Base-by-base conservation (phyloP, 768 basidiomycete genomes). In the Ephemerocybe angulata region DNA sequence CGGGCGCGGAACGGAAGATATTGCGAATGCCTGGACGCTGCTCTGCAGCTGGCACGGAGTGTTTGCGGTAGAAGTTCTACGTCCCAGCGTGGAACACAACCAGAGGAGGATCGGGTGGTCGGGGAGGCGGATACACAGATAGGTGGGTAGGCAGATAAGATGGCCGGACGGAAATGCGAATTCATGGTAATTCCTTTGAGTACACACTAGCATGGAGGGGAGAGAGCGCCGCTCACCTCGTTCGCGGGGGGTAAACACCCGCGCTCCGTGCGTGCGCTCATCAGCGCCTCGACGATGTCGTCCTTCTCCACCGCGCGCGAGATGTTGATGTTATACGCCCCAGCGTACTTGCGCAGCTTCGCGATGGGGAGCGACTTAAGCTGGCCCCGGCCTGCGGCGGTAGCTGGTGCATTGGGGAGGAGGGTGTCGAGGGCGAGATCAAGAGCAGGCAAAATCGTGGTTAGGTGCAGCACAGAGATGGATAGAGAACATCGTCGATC, bases 251-350 rank as follows among this genome's bases (percentile, higher is more conserved):
- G 66, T 28, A 91, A 72, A 64, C 87, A 90, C 1, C 88, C 88
- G 60, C 83, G 81, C 17, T 67, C 61, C 11, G 67, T 78, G 87
- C 89, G 44, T 13, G 74, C 75, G 12, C 62, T 63, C 64, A 89
- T 42, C 43, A 88, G 79, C 37, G 75, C 80, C 49, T 89, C 85
- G 35, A 91, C 82, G 42, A 91, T 70, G 64, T 91, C 89, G 50
- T 88, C 85, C 68, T 91, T 91, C 67, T 92, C 90, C 15, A 90
- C 74, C 1, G 84, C 81, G 46, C 80, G 78, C 53, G 76, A 79
- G 17, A 80, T 76, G 51, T 74, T 70, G 60, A 92, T 87, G 53
- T 83, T 80, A 59, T 92, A 92, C 4, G 84, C 85, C 50, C 74
- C 78, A 24, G 85, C 76, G 62, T 91, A 91, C 47, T 79, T 83